Evolutionary conservation across 176 grass and related monocot species (phyloP), one percentile per base, ranked within the genome.

Genomic region (Zea mays): DNA sequence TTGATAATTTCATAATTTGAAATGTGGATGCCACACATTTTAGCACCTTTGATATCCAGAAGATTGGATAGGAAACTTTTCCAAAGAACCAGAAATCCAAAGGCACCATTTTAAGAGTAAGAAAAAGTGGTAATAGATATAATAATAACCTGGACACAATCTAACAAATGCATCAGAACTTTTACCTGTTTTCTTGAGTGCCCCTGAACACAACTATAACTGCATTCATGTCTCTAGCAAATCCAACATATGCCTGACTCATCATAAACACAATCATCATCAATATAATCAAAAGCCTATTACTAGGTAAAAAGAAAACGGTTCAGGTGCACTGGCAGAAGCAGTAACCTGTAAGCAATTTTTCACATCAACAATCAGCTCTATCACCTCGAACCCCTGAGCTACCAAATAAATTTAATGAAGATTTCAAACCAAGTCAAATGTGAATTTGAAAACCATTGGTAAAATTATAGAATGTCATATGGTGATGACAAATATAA

Each of bases 151-250:
- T 57, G 54, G 0, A 57, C n/a, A 57, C 17, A 57, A 57, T 20
- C 17, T n/a, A 57, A 20, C n/a, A 57, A 20, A 57, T 57, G 54
- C 54, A 57, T 57, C n/a, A 20, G 35, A 62, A 58, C 56, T 51
- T 49, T 1, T 80, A 94, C 95, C 95, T 97, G 84, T 80, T 89
- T 75, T 97, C 91, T 82, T 90, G 91, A 55, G 95, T 97, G 35
- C 95, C 95, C 88, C 95, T 92, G 69, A 97, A 94, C 50, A 86
- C 91, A 88, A 97, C 77, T 80, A 97, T 87, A 59, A 82, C 80
- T 67, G 85, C 87, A 82, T 86, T 94, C 61, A 87, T 79, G 76
- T 86, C 89, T 78, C 76, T 86, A 17, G 87, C 86, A 79, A 92
- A 82, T 71, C 95, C 95, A 2, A 97, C 91, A 81, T 88, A 97